phyloP scores from a whole-genome alignment of 768 basidiomycete genomes.

The Suillus subaureus region DNA sequence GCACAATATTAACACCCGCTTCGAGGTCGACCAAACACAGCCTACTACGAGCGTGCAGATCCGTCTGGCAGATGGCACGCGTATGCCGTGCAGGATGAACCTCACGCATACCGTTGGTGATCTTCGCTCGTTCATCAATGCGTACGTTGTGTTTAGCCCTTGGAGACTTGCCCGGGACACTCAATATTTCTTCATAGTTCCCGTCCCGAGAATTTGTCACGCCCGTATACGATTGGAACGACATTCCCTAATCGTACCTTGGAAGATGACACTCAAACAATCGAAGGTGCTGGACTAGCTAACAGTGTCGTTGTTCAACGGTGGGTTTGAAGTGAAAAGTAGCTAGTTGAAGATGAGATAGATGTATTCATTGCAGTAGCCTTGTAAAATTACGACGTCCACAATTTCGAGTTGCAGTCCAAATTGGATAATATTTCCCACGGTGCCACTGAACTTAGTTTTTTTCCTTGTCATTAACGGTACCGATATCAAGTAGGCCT shows the following conservation, averaged over 20 bases:
- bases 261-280: conserved; percentile 63
- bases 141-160: conserved; percentile 52
- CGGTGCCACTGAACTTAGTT: conserved; percentile 11
- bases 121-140: conserved; percentile 85
- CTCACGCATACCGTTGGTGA: conserved; percentile 87
- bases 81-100: conserved; percentile 87
- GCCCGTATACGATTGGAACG: conserved; percentile 79
- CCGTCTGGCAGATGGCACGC: conserved; percentile 86
- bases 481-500: conserved; percentile 3
- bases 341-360: not conserved
- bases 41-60: conserved; percentile 92
- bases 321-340: conserved; percentile 47
- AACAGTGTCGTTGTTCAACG: conserved; percentile 88
- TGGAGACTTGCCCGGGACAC: no score
- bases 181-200: conserved; percentile 46
- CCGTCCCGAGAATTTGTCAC: conserved; percentile 61
- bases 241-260: conserved; percentile 85
- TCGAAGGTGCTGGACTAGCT: conserved; percentile 69
- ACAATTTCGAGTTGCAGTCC: not conserved
- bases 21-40: conserved; percentile 79
- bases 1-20: conserved; percentile 50
- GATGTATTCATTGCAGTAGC: conserved; percentile 4
- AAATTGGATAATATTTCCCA: conserved; percentile 1
- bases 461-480: conserved; percentile 12
- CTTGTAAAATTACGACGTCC: conserved; percentile 6